Evolutionary conservation across 306 rosid species (phyloP), one percentile per base, ranked within the genome.

Genomic region (Gastrolobium bilobum): DNA sequence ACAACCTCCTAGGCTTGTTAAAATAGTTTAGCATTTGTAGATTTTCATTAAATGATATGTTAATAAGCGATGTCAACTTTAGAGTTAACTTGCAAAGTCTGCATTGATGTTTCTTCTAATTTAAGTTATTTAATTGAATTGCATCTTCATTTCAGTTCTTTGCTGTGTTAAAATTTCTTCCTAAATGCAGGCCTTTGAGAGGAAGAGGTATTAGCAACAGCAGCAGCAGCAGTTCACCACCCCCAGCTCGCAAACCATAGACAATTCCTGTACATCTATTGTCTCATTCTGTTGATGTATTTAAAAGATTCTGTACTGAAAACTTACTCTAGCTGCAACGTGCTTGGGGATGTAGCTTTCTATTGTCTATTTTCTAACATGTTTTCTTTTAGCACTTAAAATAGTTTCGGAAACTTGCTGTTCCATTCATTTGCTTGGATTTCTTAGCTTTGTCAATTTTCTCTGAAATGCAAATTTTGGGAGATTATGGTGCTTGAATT

Each of bases 201-300:
- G 94, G 96, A 82, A 84, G 97, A 87, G 94, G 91, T 71, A 84
- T 90, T 60, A 91, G 99, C 89, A 89, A 89, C 60, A 95, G 98
- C 88, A 93, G 98, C 83, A 89, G 96, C 89, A 93, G 98, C 84
- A 85, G 88, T 67, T 96, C 97, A 29, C 97, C 97, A 33, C 87
- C 89, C 7, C 94, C 90, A 38, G 74, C 92, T 51, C 92, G 92
- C 66, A 93, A 85, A 68, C 90, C 96, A 54, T 89, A 92, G 87
- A 82, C 53, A 51, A 44, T 14, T 57, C 52, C 30, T 75, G 76
- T 51, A 71, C 15, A 71, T 59, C 61, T 15, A 31, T 4, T 42
- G 63, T 15, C 51, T 33, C 61, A 6, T 46, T 68, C 7, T 59
- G 30, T 48, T 72, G 80, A 85, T 85, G 83, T 80, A 35, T 64